Base-by-base conservation (phyloP, 345 rosid genomes). In the Litchi chinensis region DNA sequence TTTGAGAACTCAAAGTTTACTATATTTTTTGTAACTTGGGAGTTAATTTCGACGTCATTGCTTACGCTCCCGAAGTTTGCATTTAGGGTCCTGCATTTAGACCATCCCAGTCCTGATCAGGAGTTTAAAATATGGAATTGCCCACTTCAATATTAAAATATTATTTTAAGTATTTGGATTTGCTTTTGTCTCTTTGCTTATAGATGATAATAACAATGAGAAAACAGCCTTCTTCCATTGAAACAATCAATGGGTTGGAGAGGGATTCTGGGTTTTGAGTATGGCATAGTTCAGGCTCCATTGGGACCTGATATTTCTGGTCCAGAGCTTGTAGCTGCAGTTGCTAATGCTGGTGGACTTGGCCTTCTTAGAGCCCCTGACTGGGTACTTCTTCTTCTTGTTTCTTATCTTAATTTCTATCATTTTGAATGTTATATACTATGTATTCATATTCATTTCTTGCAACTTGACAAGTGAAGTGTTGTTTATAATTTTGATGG, bases 271-370 rank as follows among this genome's bases (percentile, higher is more conserved):
- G 96, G 95, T 70, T 93, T 93, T 63, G 92, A 91, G 54, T 82
- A 88, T 84, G 98, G 94, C 76, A 88, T 95, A 21, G 87, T 93
- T 8, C 98, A 88, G 81, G 97, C 90, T 44, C 97, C 98, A 28
- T 62, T 95, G 67, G 98, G 98, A 73, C 97, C 98, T 68, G 98
- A 95, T 65, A 89, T 95, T 80, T 91, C 97, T 5, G 86, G 93
- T 16, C 98, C 98, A 0, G 96, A 90, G 84, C 97, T 94, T 68
- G 98, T 90, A 8, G 97, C 98, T 28, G 98, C 97, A 44, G 98
- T 94, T 62, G 92, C 98, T 68, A 89, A 91, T 57, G 91, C 96
- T 57, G 98, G 98, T 71, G 96, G 91, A 16, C 88, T 94, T 52
- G 98, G 97, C 48, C 73, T 94, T 52, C 96, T 94, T 70, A 85